Evolutionary conservation across 148 eudicot genomes (phyloP).

Genomic region (Rheum nobile): DNA sequence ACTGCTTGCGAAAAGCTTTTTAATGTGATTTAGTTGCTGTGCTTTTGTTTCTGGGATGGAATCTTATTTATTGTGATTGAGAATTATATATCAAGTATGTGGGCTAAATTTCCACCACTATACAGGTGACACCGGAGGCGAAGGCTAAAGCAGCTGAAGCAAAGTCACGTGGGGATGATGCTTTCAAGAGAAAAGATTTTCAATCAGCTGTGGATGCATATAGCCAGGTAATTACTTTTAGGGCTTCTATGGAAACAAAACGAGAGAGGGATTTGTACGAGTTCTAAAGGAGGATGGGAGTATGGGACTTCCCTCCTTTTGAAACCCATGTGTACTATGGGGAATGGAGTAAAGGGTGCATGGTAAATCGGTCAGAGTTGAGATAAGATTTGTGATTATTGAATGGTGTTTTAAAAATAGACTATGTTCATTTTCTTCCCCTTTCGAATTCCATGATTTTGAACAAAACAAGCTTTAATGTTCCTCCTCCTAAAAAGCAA

Average conservation of each 20-base stretch:
- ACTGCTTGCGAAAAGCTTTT: neutral
- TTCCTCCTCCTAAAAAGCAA: neutral
- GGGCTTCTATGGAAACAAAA: neutral
- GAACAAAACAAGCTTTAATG: neutral
- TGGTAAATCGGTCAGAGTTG: too few relatives aligned
- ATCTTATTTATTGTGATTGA: neutral
- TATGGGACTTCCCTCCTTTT: neutral
- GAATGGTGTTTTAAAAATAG: too few relatives aligned
- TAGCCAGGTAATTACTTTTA: conserved; percentile 44
- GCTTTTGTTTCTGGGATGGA: neutral
- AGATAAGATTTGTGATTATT: neutral
- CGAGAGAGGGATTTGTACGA: neutral
- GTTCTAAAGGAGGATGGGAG: neutral
- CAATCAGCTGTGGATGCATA: conserved; percentile 68
- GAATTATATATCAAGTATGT: neutral
- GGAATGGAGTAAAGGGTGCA: too few relatives aligned
- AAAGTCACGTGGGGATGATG: conserved; percentile 72
- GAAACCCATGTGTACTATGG: neutral
- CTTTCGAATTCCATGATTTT: too few relatives aligned
- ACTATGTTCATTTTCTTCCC: too few relatives aligned
- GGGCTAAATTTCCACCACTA: neutral
- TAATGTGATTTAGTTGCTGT: neutral
- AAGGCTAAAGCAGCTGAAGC: conserved; percentile 85
- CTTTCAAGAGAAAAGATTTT: conserved; percentile 62
- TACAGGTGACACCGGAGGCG: conserved; percentile 69